phyloP scores from a whole-genome alignment of 139 green algal species.

The Chlorella ohadii region DNA sequence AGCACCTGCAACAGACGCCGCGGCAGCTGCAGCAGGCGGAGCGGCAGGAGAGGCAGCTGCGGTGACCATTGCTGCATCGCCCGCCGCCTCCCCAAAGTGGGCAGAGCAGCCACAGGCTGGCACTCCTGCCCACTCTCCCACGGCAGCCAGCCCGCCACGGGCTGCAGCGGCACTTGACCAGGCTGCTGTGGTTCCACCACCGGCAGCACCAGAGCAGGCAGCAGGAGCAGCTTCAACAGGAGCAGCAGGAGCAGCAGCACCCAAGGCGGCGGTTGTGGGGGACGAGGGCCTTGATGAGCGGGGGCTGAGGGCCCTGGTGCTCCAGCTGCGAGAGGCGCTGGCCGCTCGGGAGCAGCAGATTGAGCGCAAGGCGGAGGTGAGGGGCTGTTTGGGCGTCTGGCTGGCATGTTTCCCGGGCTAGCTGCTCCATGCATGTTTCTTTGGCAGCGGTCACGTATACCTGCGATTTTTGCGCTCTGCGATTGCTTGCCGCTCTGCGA shows the following conservation, averaged over 20 bases:
- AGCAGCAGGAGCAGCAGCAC: neutral
- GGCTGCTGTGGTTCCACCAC: neutral
- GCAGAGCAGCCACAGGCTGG: neutral
- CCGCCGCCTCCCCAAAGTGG: neutral
- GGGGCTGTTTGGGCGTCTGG: too few relatives aligned
- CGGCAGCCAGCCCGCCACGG: neutral
- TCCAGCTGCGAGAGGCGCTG: slow-evolving; percentile 57
- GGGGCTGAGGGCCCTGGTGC: slow-evolving; percentile 1
- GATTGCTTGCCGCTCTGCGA: too few relatives aligned
- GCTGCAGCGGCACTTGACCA: neutral
- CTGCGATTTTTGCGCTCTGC: too few relatives aligned
- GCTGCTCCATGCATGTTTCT: too few relatives aligned
- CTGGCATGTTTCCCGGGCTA: too few relatives aligned
- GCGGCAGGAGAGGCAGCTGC: neutral
- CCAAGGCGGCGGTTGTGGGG: neutral
- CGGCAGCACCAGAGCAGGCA: neutral
- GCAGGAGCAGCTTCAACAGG: neutral
- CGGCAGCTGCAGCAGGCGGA: neutral
- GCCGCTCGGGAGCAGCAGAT: slow-evolving; percentile 66
- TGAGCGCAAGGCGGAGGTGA: slow-evolving; percentile 49
- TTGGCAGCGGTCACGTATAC: too few relatives aligned
- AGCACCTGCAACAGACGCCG: neutral
- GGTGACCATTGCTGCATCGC: neutral
- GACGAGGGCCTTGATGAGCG: neutral
- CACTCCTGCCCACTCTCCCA: neutral